Base-by-base conservation (phyloP, 306 rosid genomes). In the Vigna hirtella region DNA sequence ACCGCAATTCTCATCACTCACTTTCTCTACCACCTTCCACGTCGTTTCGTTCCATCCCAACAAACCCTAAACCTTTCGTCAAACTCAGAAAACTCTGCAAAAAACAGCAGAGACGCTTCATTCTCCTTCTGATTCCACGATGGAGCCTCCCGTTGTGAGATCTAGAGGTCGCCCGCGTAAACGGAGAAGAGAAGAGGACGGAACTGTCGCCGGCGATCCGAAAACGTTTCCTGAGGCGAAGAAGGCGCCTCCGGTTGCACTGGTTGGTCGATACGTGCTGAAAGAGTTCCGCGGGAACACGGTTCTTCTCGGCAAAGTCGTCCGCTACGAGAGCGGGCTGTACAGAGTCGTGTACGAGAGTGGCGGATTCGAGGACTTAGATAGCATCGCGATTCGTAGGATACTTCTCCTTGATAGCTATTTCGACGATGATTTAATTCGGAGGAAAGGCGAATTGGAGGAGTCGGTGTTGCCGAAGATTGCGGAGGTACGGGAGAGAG, bases 121-220 rank as follows among this genome's bases (percentile, higher is more conserved):
- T 66, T 42, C 1, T 18, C 12, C 53, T 22, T 26, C 74, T 34
- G 73, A 68, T 73, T 63, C 63, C 52, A 22, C 70, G 20, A 94
- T 87, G 91, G 98, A 94, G 20, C 76, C 85, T 28, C 86, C 93
- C 20, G 94, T 81, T 9, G 84, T 70, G 1, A 87, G 86, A 82
- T 86, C 90, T 83, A 85, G 97, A 67, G 98, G 98, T 42, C 88
- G 98, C 17, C 98, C 98, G 3, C 84, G 90, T 78, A 94, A 94
- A 77, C 83, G 93, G 83, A 83, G 87, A 79, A 86, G 87, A 72
- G 78, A 73, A 47, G 87, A 81, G 28, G 88, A 75, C 4, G 89
- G 71, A 63, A 79, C 56, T 53, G 85, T 53, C 0, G 49, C 76
- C 2, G 59, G 8, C 7, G 52, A 36, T 13, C 49, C 6, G 32